These are phyloP conservation scores for Sarocladiaceae sp. DNA, from an alignment of 2,329 filamentous ascomycete genomes.

Conservation along the genomic window DNA sequence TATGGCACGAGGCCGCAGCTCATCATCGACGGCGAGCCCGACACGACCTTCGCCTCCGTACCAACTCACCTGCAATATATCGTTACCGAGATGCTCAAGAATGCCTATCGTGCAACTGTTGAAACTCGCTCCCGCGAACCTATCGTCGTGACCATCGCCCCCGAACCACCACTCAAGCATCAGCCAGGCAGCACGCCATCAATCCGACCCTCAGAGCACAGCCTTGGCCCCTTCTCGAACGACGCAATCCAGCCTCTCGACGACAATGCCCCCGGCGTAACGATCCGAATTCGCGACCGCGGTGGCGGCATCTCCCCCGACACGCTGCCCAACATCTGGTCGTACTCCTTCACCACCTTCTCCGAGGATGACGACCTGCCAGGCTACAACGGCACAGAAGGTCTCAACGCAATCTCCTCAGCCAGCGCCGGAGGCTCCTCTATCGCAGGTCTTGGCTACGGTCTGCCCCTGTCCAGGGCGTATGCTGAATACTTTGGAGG, in stretches of 20 bases:
- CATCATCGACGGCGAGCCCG: conserved; percentile 77
- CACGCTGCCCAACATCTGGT: conserved; percentile 85
- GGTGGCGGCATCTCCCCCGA: conserved; percentile 88
- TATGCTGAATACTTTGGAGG: conserved; percentile 99
- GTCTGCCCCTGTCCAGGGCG: conserved; percentile 80
- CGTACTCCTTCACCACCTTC: conserved; percentile 96
- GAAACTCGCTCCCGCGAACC: conserved; percentile 80
- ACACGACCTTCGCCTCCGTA: conserved; percentile 88
- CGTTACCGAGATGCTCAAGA: conserved; percentile 92
- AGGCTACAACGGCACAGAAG: conserved; percentile 39
- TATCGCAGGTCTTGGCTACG: conserved; percentile 91
- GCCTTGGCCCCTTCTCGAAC: conserved; percentile 35
- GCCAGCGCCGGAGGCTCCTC: conserved; percentile 71
- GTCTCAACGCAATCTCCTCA: conserved; percentile 70
- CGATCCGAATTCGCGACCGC: conserved; percentile 92
- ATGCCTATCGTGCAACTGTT: conserved; percentile 89
- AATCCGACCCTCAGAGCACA: conserved; percentile 29
- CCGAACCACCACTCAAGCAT: conserved; percentile 44
- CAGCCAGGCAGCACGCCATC: conserved; percentile 18
- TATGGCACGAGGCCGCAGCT: conserved; percentile 84
- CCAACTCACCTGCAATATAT: conserved; percentile 98
- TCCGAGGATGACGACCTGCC: conserved; percentile 47
- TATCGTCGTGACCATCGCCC: conserved; percentile 88
- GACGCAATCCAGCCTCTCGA: conserved; percentile 54
- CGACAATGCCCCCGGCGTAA: conserved; percentile 75